A percentile compares a stretch with the other conserved stretches of the same genome.
Conservation (phyloP, 1,284 basidiomycete genomes). For the Xerocomus minutiporus region DNA sequence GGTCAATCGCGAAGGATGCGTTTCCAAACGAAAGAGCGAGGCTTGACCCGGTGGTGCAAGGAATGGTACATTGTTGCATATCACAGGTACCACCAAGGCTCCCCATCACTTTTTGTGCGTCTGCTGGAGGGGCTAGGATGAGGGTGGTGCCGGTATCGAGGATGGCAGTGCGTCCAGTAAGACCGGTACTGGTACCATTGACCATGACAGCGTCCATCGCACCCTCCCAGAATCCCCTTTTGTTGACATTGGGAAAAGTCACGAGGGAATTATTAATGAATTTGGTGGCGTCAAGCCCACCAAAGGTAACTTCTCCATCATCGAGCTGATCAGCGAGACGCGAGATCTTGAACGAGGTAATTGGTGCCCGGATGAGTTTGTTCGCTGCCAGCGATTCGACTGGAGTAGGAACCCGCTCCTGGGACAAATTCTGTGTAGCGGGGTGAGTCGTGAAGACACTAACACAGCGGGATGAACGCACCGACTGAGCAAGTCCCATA, state of each 20-base stretch:
- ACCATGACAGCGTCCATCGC: constrained; percentile 55
- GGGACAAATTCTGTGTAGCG: constrained; percentile 50
- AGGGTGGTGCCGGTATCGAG: constrained; percentile 78
- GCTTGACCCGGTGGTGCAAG: constrained; percentile 64
- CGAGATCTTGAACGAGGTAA: constrained; percentile 80
- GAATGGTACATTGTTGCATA: constrained; percentile 70
- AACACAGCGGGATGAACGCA: constrained; percentile 32
- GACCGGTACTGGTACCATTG: constrained; percentile 49
- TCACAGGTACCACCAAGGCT: constrained; percentile 63
- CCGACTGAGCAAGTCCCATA: constrained; percentile 78
- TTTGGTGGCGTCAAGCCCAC: constrained; percentile 70
- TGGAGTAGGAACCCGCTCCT: constrained; percentile 65
- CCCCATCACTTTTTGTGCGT: constrained; percentile 54
- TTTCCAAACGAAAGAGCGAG: constrained; percentile 71
- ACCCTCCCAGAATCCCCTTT: constrained; percentile 76
- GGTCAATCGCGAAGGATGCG: constrained; percentile 57
- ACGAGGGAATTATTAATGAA: constrained; percentile 54
- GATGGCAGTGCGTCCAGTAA: constrained; percentile 64
- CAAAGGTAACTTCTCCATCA: constrained; percentile 80
- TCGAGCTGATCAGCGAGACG: constrained; percentile 69
- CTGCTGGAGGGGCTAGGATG: constrained; percentile 53
- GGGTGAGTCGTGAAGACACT: not conserved
- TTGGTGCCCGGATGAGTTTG: constrained; percentile 61
- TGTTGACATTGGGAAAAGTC: constrained; percentile 57
- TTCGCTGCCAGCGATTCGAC: constrained; percentile 65